Evolutionary conservation across 1,284 basidiomycete species (phyloP).

Genomic region (Erythrobasidium hasegawianum): DNA sequence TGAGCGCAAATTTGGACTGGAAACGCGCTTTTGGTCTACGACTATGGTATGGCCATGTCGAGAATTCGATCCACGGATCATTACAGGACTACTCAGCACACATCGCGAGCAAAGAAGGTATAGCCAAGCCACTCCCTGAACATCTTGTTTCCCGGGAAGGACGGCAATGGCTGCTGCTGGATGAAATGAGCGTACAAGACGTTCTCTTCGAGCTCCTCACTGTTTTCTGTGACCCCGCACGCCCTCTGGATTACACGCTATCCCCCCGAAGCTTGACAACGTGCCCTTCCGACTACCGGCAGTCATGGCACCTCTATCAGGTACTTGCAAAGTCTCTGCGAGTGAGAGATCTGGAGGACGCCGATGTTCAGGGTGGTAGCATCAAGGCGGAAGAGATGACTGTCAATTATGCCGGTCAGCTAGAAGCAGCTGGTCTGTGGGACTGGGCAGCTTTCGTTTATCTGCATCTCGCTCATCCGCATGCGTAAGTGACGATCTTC

Average conservation of each 20-base stretch:
- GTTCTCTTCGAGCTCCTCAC: constrained; percentile 78
- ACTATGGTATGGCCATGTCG: constrained; percentile 81
- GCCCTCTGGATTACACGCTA: constrained; percentile 55
- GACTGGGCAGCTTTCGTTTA: constrained; percentile 85
- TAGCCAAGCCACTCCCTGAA: constrained; percentile 64
- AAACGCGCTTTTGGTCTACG: constrained; percentile 86
- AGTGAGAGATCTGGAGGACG: constrained; percentile 78
- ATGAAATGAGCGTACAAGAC: constrained; percentile 55
- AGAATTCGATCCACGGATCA: constrained; percentile 66
- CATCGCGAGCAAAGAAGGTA: constrained; percentile 34
- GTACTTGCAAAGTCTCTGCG: constrained; percentile 77
- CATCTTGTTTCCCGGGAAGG: constrained; percentile 52
- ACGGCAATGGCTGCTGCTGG: constrained; percentile 45
- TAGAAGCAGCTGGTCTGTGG: constrained; percentile 76
- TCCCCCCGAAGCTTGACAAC: constrained; percentile 69
- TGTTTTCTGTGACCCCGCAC: constrained; percentile 57
- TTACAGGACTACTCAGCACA: constrained; percentile 63
- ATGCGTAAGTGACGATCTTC: constrained; percentile 58
- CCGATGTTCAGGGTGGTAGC: constrained; percentile 63
- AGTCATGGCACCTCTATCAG: constrained; percentile 91
- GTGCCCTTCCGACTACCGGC: constrained; percentile 71
- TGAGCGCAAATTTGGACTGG: constrained; percentile 88
- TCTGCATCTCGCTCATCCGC: constrained; percentile 75
- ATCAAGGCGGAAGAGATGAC: constrained; percentile 77
- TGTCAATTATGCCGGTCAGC: constrained; percentile 77